phyloP scores from a whole-genome alignment of 495 filamentous ascomycete species.

The Amphirosellinia nigrospora region DNA sequence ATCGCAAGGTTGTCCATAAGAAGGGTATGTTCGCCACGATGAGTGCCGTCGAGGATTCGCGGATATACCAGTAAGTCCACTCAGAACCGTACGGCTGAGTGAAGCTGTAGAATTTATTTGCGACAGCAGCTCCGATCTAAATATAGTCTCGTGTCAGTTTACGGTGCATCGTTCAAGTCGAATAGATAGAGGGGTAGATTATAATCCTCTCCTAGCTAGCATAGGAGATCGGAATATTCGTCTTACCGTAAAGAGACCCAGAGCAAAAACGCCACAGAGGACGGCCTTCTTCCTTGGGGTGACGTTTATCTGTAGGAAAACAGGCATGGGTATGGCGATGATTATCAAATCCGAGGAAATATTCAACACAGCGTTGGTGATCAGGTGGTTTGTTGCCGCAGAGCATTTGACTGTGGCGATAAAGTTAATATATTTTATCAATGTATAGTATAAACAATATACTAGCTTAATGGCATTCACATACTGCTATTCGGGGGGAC shows the following conservation, averaged over 20 bases:
- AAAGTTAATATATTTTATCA: constrained; percentile 34
- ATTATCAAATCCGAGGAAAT: constrained; percentile 69
- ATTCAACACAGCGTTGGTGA: constrained; percentile 70
- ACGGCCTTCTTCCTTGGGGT: constrained; percentile 58
- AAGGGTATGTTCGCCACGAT: constrained; percentile 70
- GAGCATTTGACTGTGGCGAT: constrained; percentile 33
- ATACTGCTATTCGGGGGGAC: constrained; percentile 49
- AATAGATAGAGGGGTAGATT: not conserved
- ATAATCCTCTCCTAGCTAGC: not conserved
- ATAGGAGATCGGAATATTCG: not conserved
- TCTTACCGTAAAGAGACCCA: constrained; percentile 65
- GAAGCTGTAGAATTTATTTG: constrained; percentile 74
- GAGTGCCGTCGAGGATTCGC: constrained; percentile 67
- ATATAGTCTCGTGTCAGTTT: not conserved
- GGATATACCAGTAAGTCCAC: constrained; percentile 73
- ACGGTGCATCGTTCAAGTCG: not conserved
- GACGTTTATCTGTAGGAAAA: constrained; percentile 61
- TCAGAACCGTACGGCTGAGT: constrained; percentile 57
- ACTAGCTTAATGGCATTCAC: not conserved
- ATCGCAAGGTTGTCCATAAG: constrained; percentile 64
- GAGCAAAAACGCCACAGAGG: constrained; percentile 54
- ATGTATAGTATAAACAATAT: constrained; percentile 36
- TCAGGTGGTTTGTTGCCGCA: constrained; percentile 60
- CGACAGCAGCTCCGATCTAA: constrained; percentile 62
- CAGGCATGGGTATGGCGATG: constrained; percentile 64